These are phyloP conservation scores for Fusarium caatingaense DNA, from an alignment of 2,329 filamentous ascomycete species.

Conservation along the genomic window DNA sequence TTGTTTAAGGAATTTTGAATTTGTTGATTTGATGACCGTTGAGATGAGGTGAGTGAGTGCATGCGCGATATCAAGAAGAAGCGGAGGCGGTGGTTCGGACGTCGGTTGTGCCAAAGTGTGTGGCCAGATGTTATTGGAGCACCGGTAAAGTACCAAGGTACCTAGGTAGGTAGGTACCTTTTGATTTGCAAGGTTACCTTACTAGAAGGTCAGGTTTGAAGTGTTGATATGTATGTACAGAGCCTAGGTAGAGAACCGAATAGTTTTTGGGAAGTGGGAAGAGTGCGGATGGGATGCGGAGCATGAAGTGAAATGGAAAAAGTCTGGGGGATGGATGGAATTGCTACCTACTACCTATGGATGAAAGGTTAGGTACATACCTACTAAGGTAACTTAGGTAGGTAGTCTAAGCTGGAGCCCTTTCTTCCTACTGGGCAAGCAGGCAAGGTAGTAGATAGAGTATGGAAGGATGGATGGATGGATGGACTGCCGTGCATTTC, in stretches of 20 bases:
- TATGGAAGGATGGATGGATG: background rate
- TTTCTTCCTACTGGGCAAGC: background rate
- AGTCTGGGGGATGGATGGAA: slow-evolving; percentile 33
- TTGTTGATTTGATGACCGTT: slow-evolving; percentile 24
- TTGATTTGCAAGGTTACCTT: slow-evolving; percentile 24
- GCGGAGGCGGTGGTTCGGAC: slow-evolving; percentile 21
- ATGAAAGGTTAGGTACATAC: background rate
- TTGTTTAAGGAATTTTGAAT: slow-evolving; percentile 19
- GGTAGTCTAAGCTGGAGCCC: background rate
- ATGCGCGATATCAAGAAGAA: slow-evolving; percentile 37
- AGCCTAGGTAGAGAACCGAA: background rate
- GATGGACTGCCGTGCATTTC: slow-evolving; percentile 10
- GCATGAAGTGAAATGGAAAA: slow-evolving; percentile 10
- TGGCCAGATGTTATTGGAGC: slow-evolving; percentile 19
- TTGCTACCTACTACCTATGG: slow-evolving; percentile 1
- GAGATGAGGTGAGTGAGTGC: background rate
- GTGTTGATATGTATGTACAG: slow-evolving; percentile 22
- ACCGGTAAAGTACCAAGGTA: background rate
- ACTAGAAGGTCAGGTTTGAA: slow-evolving; percentile 19
- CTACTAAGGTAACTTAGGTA: background rate
- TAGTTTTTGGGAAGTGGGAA: background rate
- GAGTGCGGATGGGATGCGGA: slow-evolving; percentile 18
- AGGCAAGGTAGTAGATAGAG: background rate
- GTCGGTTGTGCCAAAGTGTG: slow-evolving; percentile 27
- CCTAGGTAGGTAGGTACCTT: background rate